phyloP scores from a whole-genome alignment of 2,329 filamentous ascomycete species.

The Talaromyces verruculosus region DNA sequence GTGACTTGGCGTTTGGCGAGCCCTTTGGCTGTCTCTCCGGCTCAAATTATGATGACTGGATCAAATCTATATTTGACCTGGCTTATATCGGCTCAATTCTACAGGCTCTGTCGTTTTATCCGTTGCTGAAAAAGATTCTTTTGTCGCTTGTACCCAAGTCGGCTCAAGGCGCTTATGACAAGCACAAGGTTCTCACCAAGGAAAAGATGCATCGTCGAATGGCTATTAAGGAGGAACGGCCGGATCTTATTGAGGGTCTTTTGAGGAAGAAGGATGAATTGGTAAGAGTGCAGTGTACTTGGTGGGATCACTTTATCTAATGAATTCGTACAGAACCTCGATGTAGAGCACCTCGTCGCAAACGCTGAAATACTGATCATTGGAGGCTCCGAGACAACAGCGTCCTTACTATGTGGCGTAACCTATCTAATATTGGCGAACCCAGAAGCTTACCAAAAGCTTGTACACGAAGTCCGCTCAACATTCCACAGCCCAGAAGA shows the following conservation, averaged over 20 bases:
- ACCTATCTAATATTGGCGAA: constrained; percentile 45
- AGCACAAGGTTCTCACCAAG: constrained; percentile 21
- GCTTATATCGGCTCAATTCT: constrained; percentile 23
- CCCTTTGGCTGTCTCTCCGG: constrained; percentile 31
- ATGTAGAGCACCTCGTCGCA: constrained; percentile 2
- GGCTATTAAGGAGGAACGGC: constrained; percentile 19
- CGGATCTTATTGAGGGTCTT: constrained; percentile 25
- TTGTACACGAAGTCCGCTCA: constrained; percentile 44
- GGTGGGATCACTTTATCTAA: constrained; percentile 33
- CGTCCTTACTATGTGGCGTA: constrained; percentile 44
- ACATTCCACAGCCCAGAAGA: constrained; percentile 39
- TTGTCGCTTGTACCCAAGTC: constrained; percentile 19
- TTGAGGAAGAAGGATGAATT: constrained; percentile 25
- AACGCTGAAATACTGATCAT: constrained; percentile 14
- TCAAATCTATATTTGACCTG: constrained; percentile 10
- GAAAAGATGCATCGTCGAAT: constrained; percentile 25
- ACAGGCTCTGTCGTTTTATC: constrained; percentile 24
- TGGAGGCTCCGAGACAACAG: constrained; percentile 44
- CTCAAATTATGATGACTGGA: constrained; percentile 6
- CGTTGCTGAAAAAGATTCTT: constrained; percentile 22
- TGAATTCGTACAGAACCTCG: background rate
- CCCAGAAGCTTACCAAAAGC: constrained; percentile 31
- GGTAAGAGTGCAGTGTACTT: constrained; percentile 20
- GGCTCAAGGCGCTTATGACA: constrained; percentile 20
- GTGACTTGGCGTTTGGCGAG: constrained; percentile 44